phyloP scores from a whole-genome alignment of 768 basidiomycete genomes.

The Boletus vermiculosoides region DNA sequence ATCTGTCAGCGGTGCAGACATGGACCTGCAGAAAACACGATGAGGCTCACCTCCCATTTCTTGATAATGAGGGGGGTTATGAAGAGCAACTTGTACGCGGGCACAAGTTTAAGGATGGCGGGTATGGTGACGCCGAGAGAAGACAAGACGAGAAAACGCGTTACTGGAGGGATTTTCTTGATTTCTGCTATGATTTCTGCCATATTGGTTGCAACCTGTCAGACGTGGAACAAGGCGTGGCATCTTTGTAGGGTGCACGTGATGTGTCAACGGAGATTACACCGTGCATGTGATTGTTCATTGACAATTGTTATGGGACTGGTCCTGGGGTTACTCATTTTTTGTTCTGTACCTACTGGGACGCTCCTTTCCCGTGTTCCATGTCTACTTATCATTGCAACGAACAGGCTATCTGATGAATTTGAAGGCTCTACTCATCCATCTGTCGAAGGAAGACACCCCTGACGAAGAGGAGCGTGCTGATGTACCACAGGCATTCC shows the following conservation, averaged over 20 bases:
- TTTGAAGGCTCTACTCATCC: constrained; percentile 4
- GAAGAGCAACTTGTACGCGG: constrained; percentile 56
- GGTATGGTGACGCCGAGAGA: constrained; percentile 61
- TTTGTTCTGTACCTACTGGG: background rate
- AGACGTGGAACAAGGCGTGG: background rate
- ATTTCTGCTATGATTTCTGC: constrained; percentile 56
- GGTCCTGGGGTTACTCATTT: background rate
- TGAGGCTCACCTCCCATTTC: constrained; percentile 50
- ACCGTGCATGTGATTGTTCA: background rate
- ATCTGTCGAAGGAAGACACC: constrained; percentile 8
- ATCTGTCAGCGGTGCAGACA: background rate
- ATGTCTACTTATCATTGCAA: constrained; percentile 4
- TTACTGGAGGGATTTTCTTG: constrained; percentile 81
- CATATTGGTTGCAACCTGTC: constrained; percentile 33
- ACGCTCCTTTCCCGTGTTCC: background rate
- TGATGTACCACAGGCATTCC: background rate
- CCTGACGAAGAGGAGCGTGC: constrained; percentile 19
- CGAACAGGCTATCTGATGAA: constrained; percentile 11
- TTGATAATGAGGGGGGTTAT: constrained; percentile 42
- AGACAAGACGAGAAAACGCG: constrained; percentile 64
- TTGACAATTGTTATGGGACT: background rate
- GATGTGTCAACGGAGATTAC: background rate
- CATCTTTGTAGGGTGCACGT: background rate
- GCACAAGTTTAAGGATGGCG: constrained; percentile 51
- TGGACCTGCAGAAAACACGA: background rate